Conservation (phyloP, 2,329 filamentous ascomycete species). For the Fusarium sambucinum region DNA sequence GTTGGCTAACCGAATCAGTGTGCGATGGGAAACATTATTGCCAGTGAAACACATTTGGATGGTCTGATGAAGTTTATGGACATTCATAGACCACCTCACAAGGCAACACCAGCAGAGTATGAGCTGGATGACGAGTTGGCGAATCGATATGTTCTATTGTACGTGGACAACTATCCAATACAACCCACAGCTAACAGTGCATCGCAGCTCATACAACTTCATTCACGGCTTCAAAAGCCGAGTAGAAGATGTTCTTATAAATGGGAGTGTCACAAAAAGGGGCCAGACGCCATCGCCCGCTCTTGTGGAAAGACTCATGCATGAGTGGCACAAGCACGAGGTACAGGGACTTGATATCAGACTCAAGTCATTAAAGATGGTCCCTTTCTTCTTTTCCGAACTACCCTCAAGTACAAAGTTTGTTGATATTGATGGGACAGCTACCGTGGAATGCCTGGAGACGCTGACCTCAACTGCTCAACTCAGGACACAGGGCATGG, state of each 20-base stretch:
- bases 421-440: constrained; percentile 17
- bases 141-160: constrained; percentile 39
- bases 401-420: constrained; percentile 11
- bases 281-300: neutral
- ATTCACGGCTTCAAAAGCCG: constrained; percentile 43
- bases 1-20: constrained; percentile 8
- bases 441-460: constrained; percentile 16
- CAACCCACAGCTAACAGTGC: rapidly evolving
- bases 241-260: constrained; percentile 22
- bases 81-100: constrained; percentile 12
- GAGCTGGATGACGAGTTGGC: constrained; percentile 35
- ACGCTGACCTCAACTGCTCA: constrained; percentile 12
- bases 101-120: neutral
- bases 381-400: constrained; percentile 36
- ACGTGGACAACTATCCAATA: rapidly evolving
- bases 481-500: neutral
- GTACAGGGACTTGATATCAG: constrained; percentile 12
- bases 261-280: neutral
- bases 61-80: constrained; percentile 43
- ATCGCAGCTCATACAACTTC: constrained; percentile 36
- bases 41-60: constrained; percentile 35
- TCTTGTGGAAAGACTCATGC: constrained; percentile 25
- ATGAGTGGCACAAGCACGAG: constrained; percentile 36
- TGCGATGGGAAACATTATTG: constrained; percentile 30
- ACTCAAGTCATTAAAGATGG: constrained; percentile 31